These are phyloP conservation scores for Leccinum truebloodii DNA, from an alignment of 768 basidiomycete species.

Conservation along the genomic window DNA sequence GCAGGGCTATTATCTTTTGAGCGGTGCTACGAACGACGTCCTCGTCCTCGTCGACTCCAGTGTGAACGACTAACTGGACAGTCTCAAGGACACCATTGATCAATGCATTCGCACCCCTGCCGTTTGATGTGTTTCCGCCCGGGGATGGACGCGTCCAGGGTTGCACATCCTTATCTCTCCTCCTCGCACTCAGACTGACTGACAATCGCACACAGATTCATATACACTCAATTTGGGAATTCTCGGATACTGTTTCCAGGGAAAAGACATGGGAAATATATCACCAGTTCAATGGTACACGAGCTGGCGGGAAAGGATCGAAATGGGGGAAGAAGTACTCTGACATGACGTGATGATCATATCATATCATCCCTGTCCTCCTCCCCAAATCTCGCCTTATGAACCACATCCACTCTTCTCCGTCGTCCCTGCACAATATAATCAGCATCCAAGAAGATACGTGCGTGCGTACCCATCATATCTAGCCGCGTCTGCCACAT, in stretches of 20 bases:
- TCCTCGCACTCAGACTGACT: neutral
- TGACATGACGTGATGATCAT: neutral
- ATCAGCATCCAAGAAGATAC: neutral
- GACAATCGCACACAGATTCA: neutral
- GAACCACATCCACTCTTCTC: neutral
- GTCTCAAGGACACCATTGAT: neutral
- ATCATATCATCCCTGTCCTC: neutral
- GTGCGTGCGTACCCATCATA: neutral
- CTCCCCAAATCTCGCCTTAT: neutral
- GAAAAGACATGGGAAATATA: neutral
- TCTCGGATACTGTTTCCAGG: neutral
- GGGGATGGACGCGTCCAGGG: neutral
- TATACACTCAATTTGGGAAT: neutral
- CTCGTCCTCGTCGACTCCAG: neutral
- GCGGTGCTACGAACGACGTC: neutral
- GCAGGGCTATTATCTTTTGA: neutral
- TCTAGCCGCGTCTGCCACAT: neutral
- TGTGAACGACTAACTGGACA: neutral
- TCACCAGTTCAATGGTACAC: neutral
- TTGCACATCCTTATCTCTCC: neutral
- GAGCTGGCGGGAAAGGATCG: neutral
- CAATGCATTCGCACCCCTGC: neutral
- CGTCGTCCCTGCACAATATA: conserved; percentile 2
- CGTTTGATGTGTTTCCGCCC: neutral
- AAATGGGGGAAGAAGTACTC: neutral